phyloP scores from a whole-genome alignment of 805 yeast genomes.

The Groenewaldozyma tartarivorans region DNA sequence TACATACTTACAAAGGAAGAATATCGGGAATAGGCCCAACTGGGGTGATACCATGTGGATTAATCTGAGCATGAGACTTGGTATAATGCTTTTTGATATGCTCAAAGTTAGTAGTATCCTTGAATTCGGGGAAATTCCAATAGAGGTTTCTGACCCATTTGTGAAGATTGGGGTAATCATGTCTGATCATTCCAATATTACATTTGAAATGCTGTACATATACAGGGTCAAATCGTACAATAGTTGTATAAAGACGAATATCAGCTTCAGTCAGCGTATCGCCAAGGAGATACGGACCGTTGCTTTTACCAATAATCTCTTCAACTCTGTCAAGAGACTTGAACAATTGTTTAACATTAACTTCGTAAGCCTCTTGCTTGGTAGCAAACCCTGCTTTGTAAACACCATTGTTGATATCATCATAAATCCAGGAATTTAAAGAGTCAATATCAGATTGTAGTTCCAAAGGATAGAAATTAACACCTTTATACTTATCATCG shows the following conservation, averaged over 20 bases:
- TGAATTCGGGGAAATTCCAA: constrained; percentile 68
- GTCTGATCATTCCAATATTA: constrained; percentile 71
- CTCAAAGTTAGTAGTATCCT: constrained; percentile 71
- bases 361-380: constrained; percentile 70
- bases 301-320: constrained; percentile 36
- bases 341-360: constrained; percentile 55
- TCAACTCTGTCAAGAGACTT: constrained; percentile 63
- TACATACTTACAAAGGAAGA: constrained; percentile 32
- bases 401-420: constrained; percentile 83
- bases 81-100: constrained; percentile 92
- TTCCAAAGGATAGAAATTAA: constrained; percentile 55
- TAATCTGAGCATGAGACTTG: constrained; percentile 68
- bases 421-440: constrained; percentile 73
- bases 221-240: constrained; percentile 84
- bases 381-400: constrained; percentile 89
- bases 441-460: constrained; percentile 57
- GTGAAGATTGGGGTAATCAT: constrained; percentile 68
- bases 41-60: constrained; percentile 79
- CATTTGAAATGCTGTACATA: constrained; percentile 95
- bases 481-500: constrained; percentile 36
- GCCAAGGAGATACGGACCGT: constrained; percentile 45
- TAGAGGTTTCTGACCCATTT: constrained; percentile 76
- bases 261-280: constrained; percentile 80
- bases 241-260: constrained; percentile 75
- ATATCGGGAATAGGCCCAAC: constrained; percentile 81